Evolutionary conservation across 208 protist genomes (phyloP), one percentile per base, ranked within the genome.

Genomic region (Sergeia podlipaevii): DNA sequence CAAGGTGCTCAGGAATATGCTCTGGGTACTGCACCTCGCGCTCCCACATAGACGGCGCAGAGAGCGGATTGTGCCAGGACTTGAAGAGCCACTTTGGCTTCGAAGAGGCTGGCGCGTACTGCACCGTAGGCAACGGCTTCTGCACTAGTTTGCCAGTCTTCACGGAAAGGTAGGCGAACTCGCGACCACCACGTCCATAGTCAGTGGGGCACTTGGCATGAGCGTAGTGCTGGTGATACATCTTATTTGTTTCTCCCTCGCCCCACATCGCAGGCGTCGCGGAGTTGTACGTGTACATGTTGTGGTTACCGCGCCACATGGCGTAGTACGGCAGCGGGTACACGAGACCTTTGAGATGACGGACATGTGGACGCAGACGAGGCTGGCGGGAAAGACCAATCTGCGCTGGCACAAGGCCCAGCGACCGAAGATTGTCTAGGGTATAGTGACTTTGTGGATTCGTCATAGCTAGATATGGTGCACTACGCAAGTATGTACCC

Each of bases 281-380:
- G 37, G 85, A 58, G 58, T 89, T 94, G 72, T 95, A 95, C 18
- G 26, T 63, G 71, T 95, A 95, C 60, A 78, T 87, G 59, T 80
- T 65, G 63, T 93, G 85, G 66, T 95, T 95, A 17, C 89, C 89
- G 7, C 89, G 66, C 85, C 89, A 95, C 89, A 95, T 95, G 48
- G 74, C 77, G 57, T 93, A 93, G 63, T 86, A 85, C 20, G 89
- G 85, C 24, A 95, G 68, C n/a, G 89, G 89, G 56, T 95, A 91
- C 18, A 88, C 70, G 26, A 94, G 76, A 15, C 78, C 73, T 13
- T 69, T 82, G 7, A 91, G 30, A 23, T 81, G 34, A 1, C 65
- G 33, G 4, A 91, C 78, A 53, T 94, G 78, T 20, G 84, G 65
- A 6, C 87, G 87, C 15, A 91, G 77, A 1, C 87, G 80, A 0